phyloP scores from a whole-genome alignment of 371 early-diverging fungal genomes.

The Mycotypha africana region DNA sequence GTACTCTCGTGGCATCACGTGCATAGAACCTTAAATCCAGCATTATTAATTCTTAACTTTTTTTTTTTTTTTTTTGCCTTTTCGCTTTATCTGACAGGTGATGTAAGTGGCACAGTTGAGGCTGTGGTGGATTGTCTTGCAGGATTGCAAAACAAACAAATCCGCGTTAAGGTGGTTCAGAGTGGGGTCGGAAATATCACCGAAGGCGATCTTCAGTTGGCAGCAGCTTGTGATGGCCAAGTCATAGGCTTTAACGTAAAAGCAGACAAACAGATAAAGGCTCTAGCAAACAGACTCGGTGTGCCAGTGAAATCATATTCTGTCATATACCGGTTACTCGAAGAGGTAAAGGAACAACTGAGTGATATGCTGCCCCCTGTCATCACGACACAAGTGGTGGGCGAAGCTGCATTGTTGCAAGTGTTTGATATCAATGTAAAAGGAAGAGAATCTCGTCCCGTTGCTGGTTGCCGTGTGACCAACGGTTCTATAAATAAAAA shows the following conservation, averaged over 20 bases:
- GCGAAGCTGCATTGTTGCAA: constrained; percentile 85
- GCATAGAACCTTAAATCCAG: not conserved
- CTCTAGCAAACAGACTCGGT: constrained; percentile 54
- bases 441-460: constrained; percentile 51
- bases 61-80: too few relatives aligned
- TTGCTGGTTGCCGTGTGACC: constrained; percentile 87
- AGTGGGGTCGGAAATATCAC: constrained; percentile 83
- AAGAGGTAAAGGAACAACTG: constrained; percentile 77
- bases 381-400: constrained; percentile 66
- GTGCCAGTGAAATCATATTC: constrained; percentile 67
- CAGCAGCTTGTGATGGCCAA: constrained; percentile 60
- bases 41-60: not conserved
- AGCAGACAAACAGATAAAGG: constrained; percentile 65
- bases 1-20: constrained; percentile 5
- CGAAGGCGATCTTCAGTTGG: constrained; percentile 74
- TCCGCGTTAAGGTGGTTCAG: constrained; percentile 66
- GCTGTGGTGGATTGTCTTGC: constrained; percentile 78
- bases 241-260: constrained; percentile 89
- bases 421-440: constrained; percentile 76
- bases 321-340: constrained; percentile 89
- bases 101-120: constrained; percentile 94
- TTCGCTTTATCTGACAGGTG: too few relatives aligned
- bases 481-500: constrained; percentile 68
- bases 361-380: constrained; percentile 78
- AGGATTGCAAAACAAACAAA: constrained; percentile 75